phyloP scores from a whole-genome alignment of 805 yeast species.

The Spencermartinsiella europaea region DNA sequence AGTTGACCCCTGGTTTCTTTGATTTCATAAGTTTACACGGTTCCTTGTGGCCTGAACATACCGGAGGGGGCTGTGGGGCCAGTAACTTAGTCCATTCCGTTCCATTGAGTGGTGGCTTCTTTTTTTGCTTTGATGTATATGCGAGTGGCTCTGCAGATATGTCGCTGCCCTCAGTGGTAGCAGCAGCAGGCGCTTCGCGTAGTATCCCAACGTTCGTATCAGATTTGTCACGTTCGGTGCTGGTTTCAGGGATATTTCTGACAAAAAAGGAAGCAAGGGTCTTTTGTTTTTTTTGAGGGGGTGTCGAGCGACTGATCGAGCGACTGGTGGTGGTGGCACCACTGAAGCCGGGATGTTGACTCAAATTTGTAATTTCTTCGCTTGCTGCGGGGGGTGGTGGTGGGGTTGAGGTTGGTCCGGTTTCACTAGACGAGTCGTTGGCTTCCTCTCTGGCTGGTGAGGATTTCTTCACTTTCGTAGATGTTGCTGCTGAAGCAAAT shows the following conservation, averaged over 20 bases:
- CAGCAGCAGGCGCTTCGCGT: too few species aligned
- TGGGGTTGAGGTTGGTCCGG: too few species aligned
- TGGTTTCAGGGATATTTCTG: background rate
- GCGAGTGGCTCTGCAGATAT: too few species aligned
- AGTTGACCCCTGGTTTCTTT: constrained; percentile 32
- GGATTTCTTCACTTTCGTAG: background rate
- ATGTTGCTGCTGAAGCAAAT: constrained; percentile 11
- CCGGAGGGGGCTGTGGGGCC: constrained; percentile 24
- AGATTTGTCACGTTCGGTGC: too few species aligned
- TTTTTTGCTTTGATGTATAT: background rate
- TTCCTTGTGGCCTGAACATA: constrained; percentile 30
- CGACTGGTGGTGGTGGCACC: too few species aligned
- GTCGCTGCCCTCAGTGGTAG: too few species aligned
- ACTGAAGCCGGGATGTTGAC: too few species aligned
- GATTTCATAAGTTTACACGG: constrained; percentile 30
- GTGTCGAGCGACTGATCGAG: too few species aligned
- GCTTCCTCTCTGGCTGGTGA: too few species aligned
- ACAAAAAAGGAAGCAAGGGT: constrained; percentile 1
- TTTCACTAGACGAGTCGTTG: background rate
- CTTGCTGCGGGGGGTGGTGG: background rate
- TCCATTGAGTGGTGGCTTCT: background rate
- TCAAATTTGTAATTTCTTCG: too few species aligned
- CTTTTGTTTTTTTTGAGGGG: background rate
- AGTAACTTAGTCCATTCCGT: constrained; percentile 23
- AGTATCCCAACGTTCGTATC: too few species aligned